These are phyloP conservation scores for Suzukiozyma palmioleophila DNA, from an alignment of 1,139 yeast genomes.

Conservation along the genomic window DNA sequence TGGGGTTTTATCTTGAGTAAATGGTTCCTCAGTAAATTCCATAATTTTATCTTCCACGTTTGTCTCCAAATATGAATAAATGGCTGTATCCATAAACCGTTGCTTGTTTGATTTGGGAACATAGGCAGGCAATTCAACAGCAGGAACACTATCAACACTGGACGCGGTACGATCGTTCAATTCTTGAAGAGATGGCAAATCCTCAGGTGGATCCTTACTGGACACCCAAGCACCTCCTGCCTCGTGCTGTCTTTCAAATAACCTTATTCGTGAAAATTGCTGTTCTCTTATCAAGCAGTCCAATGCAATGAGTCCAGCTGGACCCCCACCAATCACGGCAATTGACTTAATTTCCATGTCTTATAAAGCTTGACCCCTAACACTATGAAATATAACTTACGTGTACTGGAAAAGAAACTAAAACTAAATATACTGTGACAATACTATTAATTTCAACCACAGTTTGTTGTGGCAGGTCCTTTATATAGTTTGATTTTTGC, in stretches of 20 bases:
- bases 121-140: slow-evolving; percentile 17
- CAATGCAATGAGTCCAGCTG: slow-evolving; percentile 58
- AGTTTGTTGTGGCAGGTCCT: too few species aligned
- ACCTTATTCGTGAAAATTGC: slow-evolving; percentile 38
- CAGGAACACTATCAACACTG: slow-evolving; percentile 13
- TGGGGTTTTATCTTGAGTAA: slow-evolving; percentile 17
- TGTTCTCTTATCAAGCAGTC: slow-evolving; percentile 48
- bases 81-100: slow-evolving; percentile 29
- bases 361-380: too few species aligned
- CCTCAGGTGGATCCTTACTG: slow-evolving; percentile 21
- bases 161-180: slow-evolving; percentile 14
- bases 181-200: slow-evolving; percentile 12
- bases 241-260: slow-evolving; percentile 37
- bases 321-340: slow-evolving; percentile 66
- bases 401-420: too few species aligned
- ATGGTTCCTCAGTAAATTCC: slow-evolving; percentile 50
- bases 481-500: too few species aligned
- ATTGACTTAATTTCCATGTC: slow-evolving; percentile 21
- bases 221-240: slow-evolving; percentile 47
- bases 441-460: too few species aligned
- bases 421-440: too few species aligned
- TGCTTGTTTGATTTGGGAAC: slow-evolving; percentile 27
- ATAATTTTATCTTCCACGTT: slow-evolving; percentile 57
- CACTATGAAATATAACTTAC: too few species aligned
- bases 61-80: slow-evolving; percentile 52